Evolutionary conservation across 2,329 filamentous ascomycete species (phyloP), one percentile per base, ranked within the genome.

Genomic region (Rhynchosporium graminicola): DNA sequence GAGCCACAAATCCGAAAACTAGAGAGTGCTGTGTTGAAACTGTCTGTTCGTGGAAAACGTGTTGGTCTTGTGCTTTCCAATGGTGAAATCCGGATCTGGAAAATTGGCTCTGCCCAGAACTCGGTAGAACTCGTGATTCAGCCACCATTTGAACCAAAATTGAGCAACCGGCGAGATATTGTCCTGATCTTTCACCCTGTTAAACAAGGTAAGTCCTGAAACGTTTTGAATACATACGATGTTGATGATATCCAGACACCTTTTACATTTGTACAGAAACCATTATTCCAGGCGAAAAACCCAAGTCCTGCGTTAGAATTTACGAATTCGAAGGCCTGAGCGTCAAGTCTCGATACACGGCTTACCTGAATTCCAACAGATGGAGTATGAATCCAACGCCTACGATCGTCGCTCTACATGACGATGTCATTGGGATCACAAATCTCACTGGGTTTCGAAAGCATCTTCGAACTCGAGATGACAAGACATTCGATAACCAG

Each of bases 71-170:
- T 69, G 4, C 68, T 65, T 26, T 47, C 13, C 1, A 26, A 59
- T n/a, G 28, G 62, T 45, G 63, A 68, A 33, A 26, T 66, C 31
- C 48, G 65, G 26, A 64, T 69, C 20, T 71, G 69, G 68, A 40
- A 58, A 15, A 57, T 69, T 48, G 67, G 66, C 29, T 56, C 56
- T 7, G 29, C 46, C 13, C 43, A 68, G 12, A 59, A 51, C 38
- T 13, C n/a, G 26, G 46, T 26, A 42, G 12, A 12, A 55, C 12
- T 28, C 9, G 9, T 15, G 12, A 43, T 33, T 9, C 54, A 15
- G 38, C 15, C 48, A 36, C 29, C 33, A 38, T 26, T 20, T 58
- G 40, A 20, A 33, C 20, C n/a, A 47, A 9, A 26, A 6, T 28
- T 29, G 26, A 43, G 33, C 43, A 47, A 52, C 52, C 40, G 50